A percentile compares a stretch with the other conserved stretches of the same genome.
Evolutionary conservation across 2,329 filamentous ascomycete species (phyloP).

Genomic region (Aspergillus calidoustus): DNA sequence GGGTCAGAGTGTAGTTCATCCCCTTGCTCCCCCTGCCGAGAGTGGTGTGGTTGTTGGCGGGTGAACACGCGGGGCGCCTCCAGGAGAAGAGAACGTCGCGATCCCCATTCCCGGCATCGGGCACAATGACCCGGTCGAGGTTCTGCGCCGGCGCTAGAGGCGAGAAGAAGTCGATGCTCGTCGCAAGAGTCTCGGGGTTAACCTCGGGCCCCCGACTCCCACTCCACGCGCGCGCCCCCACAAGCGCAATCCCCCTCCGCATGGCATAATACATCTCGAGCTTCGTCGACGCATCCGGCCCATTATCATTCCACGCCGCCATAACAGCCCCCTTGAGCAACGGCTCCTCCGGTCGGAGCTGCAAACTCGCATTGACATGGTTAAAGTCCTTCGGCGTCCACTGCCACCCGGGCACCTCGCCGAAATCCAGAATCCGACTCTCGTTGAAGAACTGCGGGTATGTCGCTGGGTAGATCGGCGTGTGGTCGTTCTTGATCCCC

Average conservation of each 20-base stretch:
- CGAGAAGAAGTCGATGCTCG: conserved; percentile 49
- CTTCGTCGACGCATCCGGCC: conserved; percentile 56
- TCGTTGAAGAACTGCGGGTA: conserved; percentile 56
- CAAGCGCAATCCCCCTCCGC: conserved; percentile 54
- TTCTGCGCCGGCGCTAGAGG: conserved; percentile 54
- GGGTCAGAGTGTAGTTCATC: conserved; percentile 59
- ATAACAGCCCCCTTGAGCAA: conserved; percentile 55
- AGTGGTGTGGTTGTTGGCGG: conserved; percentile 29
- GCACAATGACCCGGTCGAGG: conserved; percentile 43
- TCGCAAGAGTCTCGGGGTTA: conserved; percentile 44
- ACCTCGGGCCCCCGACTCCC: conserved; percentile 50
- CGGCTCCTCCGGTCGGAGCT: conserved; percentile 43
- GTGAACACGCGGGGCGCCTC: not conserved
- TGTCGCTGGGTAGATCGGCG: conserved; percentile 53
- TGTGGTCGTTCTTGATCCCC: conserved; percentile 59
- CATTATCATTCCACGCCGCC: conserved; percentile 61
- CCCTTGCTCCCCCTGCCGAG: conserved; percentile 58
- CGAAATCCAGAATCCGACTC: conserved; percentile 55
- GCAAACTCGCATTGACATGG: conserved; percentile 53
- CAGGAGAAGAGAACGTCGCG: not conserved
- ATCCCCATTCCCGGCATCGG: not conserved
- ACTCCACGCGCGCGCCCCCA: conserved; percentile 60
- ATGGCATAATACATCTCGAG: conserved; percentile 59
- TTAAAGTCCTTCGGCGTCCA: conserved; percentile 59
- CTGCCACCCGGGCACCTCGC: conserved; percentile 47